Base-by-base conservation (phyloP, 495 filamentous ascomycete genomes). In the Trichodelitschia bisporula region DNA sequence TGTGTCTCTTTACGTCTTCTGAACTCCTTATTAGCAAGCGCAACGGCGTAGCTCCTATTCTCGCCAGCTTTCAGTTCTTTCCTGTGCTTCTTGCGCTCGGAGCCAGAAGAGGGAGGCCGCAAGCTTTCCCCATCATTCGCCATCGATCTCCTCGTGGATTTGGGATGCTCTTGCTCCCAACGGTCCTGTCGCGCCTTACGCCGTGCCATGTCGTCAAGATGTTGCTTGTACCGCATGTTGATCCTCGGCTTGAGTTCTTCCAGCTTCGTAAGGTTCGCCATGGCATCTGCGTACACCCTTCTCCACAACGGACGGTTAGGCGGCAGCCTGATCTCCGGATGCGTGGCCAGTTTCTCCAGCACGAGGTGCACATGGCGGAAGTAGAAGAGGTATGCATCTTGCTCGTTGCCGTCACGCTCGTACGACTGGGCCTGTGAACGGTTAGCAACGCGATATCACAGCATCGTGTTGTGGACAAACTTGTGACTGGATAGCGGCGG, bases 301-400 rank as follows among this genome's bases (percentile, higher is more conserved):
- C 52, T 36, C 16, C 71, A 42, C 1, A 51, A 50, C 21, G 50
- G 49, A 12, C 52, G 53, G 33, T 65, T 60, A 26, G 57, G 49
- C 3, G 52, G 55, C 11, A 58, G 48, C 23, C 53, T 58, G 34
- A 32, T 37, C 8, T 62, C 48, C 2, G 59, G 59, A 35, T 63
- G 59, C 11, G 35, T 30, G 1, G 38, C 27, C 5, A 63, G 44
- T 19, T 53, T 31, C 10, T 46, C 40, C 15, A 60, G 32, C 3
- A 59, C 46, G 19, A 93, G 61, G 28, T 63, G 60, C 8, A 75
- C 72, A 50, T 83, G 78, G 45, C 86, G 69, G 37, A 82, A 72
- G 5, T 90, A 61, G 12, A 93, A 57, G 15, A 93, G 56, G 51
- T 86, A 97, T 1, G 84, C 72, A 44, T 84, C 75, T 35, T 83